Base-by-base conservation (phyloP, 495 filamentous ascomycete genomes). In the Hyaloscypha finlandica region DNA sequence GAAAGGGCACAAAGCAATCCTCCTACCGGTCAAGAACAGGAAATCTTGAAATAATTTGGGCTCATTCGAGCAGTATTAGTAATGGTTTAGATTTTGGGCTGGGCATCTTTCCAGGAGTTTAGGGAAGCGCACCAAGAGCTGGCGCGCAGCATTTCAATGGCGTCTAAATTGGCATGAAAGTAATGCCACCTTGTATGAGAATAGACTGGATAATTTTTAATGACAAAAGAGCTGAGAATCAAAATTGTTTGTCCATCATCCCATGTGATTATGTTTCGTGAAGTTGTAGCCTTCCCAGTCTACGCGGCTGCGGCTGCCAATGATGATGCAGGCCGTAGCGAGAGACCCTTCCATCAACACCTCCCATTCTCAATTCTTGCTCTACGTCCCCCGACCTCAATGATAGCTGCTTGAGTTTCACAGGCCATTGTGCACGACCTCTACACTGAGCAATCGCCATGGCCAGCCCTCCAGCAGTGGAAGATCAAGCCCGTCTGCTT, bases 401-500 rank as follows among this genome's bases (percentile, higher is more conserved):
- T 71, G 69, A 71, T 42, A 65, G 56, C 57, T 62, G 48, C 51
- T 60, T 68, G 67, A 69, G 67, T 59, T 68, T 66, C 39, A 32
- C 48, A 56, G 48, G 63, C 65, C 65, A 65, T 64, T 22, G 65
- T 63, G 66, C 66, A 58, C 55, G 30, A 54, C 52, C 52, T 51
- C 48, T 31, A 12, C 35, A 61, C 66, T 33, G 9, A 33, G 37
- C 39, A 59, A 19, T 59, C 54, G 61, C 55, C 62, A 84, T 87
- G 76, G 86, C 81, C 67, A 83, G 87, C 72, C 87, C 90, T 75
- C 83, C 85, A 72, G 83, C 85, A 75, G 83, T 90, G 68, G 93
- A 96, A 83, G 94, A 97, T 82, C 93, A 97, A 84, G 90, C 89
- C 70, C 90, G 93, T 72, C 85, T 99, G 78, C 89, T 99, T 69